phyloP scores from a whole-genome alignment of 768 basidiomycete species.

The Rhodotorula graminis region DNA sequence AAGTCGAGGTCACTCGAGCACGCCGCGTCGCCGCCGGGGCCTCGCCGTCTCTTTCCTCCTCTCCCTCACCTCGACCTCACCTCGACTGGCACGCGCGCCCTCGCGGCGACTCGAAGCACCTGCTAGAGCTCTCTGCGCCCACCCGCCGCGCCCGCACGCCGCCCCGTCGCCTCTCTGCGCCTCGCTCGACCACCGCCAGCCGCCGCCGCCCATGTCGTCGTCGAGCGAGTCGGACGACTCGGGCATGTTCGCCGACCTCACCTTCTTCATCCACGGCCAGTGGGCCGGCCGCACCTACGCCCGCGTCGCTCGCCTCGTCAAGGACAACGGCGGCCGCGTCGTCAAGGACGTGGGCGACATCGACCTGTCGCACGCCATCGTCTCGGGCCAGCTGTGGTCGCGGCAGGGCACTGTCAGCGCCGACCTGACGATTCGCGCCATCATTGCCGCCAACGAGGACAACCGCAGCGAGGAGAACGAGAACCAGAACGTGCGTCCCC shows the following conservation, averaged over 20 bases:
- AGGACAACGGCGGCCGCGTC: neutral
- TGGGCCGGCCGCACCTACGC: neutral
- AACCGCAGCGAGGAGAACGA: constrained; percentile 6
- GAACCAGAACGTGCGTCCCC: constrained; percentile 9
- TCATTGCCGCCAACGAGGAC: neutral
- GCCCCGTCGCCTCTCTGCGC: too few relatives aligned
- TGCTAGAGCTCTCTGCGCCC: too few relatives aligned
- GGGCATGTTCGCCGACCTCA: neutral
- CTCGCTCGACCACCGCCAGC: too few relatives aligned
- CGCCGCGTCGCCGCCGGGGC: too few relatives aligned
- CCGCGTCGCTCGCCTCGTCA: neutral
- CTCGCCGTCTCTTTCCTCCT: too few relatives aligned
- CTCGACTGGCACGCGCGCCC: too few relatives aligned
- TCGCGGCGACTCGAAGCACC: too few relatives aligned
- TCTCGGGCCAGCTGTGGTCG: neutral
- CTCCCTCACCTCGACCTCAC: too few relatives aligned
- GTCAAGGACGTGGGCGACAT: neutral
- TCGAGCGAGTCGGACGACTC: neutral
- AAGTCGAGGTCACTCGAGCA: too few relatives aligned
- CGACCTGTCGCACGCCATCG: too few relatives aligned
- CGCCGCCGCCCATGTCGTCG: neutral
- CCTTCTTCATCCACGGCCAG: neutral
- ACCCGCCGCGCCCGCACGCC: too few relatives aligned
- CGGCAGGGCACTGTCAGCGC: neutral
- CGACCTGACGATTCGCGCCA: neutral